A percentile compares a stretch with the other conserved stretches of the same genome.
These are phyloP conservation scores for Tricholoma matsutake DNA, from an alignment of 768 basidiomycete species.

Conservation along the genomic window DNA sequence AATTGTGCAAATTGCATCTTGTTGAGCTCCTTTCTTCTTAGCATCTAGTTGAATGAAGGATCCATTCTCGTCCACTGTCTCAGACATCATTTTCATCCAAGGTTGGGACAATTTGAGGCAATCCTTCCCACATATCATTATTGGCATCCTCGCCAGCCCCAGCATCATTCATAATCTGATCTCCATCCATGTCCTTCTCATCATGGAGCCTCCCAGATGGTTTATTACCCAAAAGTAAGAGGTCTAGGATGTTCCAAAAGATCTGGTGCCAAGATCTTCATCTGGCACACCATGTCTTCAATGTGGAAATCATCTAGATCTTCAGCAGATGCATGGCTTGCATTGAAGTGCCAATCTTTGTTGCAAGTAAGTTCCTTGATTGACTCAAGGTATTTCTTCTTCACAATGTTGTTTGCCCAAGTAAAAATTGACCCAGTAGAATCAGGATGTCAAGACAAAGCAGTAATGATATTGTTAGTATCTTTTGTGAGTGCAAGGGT, in stretches of 20 bases:
- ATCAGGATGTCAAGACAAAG: too few relatives aligned
- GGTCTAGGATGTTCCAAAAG: neutral
- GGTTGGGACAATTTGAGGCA: neutral
- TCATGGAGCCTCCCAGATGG: too few relatives aligned
- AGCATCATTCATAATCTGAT: neutral
- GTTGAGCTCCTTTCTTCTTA: neutral
- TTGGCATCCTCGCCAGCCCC: too few relatives aligned
- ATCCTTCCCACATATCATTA: neutral
- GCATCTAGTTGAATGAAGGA: neutral
- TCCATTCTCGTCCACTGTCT: neutral
- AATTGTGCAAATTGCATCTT: neutral
- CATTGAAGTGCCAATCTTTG: too few relatives aligned
- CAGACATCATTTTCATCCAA: neutral
- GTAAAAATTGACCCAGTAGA: too few relatives aligned
- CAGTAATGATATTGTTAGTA: too few relatives aligned
- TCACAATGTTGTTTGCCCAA: too few relatives aligned
- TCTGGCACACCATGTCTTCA: neutral
- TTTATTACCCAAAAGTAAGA: neutral
- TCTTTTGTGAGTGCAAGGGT: too few relatives aligned
- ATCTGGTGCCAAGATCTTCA: neutral
- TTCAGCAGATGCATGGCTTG: too few relatives aligned
- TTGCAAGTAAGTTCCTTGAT: too few relatives aligned
- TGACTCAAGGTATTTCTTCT: too few relatives aligned
- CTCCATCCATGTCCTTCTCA: neutral
- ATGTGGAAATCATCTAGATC: neutral